A percentile compares a stretch with the other conserved stretches of the same genome.
These are phyloP conservation scores for Carex pumila DNA, from an alignment of 176 grass and related monocot species.

Conservation along the genomic window DNA sequence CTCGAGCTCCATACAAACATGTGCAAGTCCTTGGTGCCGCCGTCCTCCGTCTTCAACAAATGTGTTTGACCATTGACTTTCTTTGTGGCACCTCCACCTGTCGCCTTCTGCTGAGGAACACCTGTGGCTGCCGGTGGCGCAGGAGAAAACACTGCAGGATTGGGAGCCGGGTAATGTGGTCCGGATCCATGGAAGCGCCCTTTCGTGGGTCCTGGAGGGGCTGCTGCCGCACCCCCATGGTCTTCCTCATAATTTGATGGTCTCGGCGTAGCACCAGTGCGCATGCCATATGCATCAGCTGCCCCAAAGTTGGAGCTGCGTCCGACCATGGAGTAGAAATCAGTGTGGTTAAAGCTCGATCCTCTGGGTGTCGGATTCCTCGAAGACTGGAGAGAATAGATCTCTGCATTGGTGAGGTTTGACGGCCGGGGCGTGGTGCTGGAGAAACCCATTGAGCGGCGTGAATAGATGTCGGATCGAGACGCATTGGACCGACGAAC, in stretches of 20 bases:
- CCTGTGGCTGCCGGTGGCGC: constrained; percentile 47
- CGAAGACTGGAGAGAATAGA: constrained; percentile 98
- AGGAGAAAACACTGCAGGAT: constrained; percentile 56
- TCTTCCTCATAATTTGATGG: constrained; percentile 98
- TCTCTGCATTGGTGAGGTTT: constrained; percentile 99
- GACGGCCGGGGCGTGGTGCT: constrained; percentile 75
- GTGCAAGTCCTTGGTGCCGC: constrained; percentile 82
- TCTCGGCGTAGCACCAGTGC: constrained; percentile 58
- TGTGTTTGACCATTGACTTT: constrained; percentile 62
- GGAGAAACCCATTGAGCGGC: constrained; percentile 76
- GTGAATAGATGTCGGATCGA: constrained; percentile 80
- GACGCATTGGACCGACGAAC: constrained; percentile 92
- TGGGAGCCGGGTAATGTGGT: constrained; percentile 72
- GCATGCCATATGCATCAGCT: constrained; percentile 53
- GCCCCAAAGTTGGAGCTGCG: constrained; percentile 89
- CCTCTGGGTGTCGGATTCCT: constrained; percentile 82
- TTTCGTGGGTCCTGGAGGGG: constrained; percentile 17
- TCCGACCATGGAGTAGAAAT: constrained; percentile 98
- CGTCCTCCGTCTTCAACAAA: constrained; percentile 54
- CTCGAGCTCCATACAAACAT: constrained; percentile 99
- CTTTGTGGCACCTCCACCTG: constrained; percentile 20
- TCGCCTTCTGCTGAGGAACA: constrained; percentile 21
- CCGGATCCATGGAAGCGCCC: constrained; percentile 40
- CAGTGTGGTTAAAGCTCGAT: constrained; percentile 99
- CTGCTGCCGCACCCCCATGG: constrained; percentile 5